Evolutionary conservation across 345 rosid species (phyloP).

Genomic region (Nephelium lappaceum): DNA sequence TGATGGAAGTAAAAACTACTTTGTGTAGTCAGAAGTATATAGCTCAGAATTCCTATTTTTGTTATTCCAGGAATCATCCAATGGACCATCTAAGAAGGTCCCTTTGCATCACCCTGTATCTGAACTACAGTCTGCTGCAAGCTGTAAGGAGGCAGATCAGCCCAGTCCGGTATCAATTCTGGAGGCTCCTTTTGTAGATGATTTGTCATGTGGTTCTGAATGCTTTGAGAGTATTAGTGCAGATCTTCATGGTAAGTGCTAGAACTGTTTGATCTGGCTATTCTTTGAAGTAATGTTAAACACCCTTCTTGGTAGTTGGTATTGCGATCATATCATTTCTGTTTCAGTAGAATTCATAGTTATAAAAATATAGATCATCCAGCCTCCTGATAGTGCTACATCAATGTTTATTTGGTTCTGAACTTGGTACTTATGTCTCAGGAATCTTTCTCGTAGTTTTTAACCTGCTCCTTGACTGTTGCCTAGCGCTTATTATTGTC

Average conservation of each 20-base stretch:
- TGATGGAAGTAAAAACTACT: background rate
- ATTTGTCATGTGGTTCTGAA: slow-evolving; percentile 78
- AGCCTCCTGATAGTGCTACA: too few species aligned
- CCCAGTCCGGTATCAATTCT: slow-evolving; percentile 95
- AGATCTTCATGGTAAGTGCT: slow-evolving; percentile 81
- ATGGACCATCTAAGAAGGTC: slow-evolving; percentile 37
- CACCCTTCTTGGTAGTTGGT: background rate
- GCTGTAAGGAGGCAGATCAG: slow-evolving; percentile 81
- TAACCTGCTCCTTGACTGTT: background rate
- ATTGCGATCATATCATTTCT: background rate
- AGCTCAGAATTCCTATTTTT: slow-evolving; percentile 9
- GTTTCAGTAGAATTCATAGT: background rate
- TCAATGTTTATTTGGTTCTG: background rate
- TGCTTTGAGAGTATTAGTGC: slow-evolving; percentile 94
- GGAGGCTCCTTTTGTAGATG: slow-evolving; percentile 80
- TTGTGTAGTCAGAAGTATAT: background rate
- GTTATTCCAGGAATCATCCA: slow-evolving; percentile 54
- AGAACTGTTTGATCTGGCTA: slow-evolving; percentile 1
- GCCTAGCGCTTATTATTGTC: background rate
- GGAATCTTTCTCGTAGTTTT: background rate
- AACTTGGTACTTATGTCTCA: background rate
- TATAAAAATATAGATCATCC: background rate
- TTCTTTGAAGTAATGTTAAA: background rate
- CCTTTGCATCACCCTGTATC: slow-evolving; percentile 41
- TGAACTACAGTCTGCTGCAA: slow-evolving; percentile 53